These are phyloP conservation scores for Nitzschia palea DNA, from an alignment of 108 stramenopile genomes.

Conservation along the genomic window DNA sequence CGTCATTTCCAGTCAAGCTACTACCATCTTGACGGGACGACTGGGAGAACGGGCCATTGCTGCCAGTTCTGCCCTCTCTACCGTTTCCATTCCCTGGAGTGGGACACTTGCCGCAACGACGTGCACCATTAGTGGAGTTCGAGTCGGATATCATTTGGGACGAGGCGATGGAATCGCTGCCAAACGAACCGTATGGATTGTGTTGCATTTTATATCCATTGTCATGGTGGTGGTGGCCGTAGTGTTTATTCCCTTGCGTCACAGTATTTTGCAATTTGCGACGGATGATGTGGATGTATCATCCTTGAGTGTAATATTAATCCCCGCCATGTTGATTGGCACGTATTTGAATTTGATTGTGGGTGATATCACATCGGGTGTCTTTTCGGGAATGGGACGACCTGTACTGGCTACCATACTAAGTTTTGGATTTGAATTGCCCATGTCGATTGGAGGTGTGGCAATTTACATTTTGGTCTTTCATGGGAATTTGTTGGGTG, in stretches of 20 bases:
- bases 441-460: slow-evolving; percentile 49
- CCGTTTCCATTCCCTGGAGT: slow-evolving; percentile 49
- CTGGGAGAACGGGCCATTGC: slow-evolving; percentile 47
- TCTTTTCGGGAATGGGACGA: slow-evolving; percentile 49
- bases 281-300: slow-evolving; percentile 34
- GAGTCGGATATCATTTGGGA: slow-evolving; percentile 53
- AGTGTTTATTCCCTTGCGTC: slow-evolving; percentile 37
- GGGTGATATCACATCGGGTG: slow-evolving; percentile 43
- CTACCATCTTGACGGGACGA: slow-evolving; percentile 45
- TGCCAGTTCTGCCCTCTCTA: slow-evolving; percentile 39
- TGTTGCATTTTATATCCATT: slow-evolving; percentile 44
- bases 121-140: slow-evolving; percentile 38
- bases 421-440: slow-evolving; percentile 50
- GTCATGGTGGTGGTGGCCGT: slow-evolving; percentile 36
- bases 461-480: slow-evolving; percentile 45
- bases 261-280: slow-evolving; percentile 33
- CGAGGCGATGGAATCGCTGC: slow-evolving; percentile 41
- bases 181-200: slow-evolving; percentile 32
- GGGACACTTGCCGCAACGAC: slow-evolving; percentile 43
- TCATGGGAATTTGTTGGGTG: slow-evolving; percentile 43
- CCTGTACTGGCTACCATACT: slow-evolving; percentile 50
- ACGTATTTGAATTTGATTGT: slow-evolving; percentile 51
- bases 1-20: slow-evolving; percentile 33
- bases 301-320: slow-evolving; percentile 14
- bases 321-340: slow-evolving; percentile 49